phyloP scores from a whole-genome alignment of 2,329 filamentous ascomycete species.

The Trichoderma sp. region DNA sequence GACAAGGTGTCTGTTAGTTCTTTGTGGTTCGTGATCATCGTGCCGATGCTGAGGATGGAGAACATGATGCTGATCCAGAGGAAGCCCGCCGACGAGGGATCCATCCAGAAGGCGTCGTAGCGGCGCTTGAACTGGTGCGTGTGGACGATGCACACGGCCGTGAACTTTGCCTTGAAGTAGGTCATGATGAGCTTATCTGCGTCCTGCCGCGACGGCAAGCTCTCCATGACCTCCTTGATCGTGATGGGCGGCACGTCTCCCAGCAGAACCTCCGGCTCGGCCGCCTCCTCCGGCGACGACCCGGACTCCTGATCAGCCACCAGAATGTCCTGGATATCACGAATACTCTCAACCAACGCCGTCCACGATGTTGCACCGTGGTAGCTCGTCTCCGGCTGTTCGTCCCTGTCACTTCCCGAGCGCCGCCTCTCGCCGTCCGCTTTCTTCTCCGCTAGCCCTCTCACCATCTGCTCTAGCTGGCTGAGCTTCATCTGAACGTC shows the following conservation, averaged over 20 bases:
- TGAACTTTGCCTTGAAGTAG: slow-evolving; percentile 42
- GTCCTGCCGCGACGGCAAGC: slow-evolving; percentile 37
- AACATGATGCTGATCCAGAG: slow-evolving; percentile 52
- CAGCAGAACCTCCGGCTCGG: slow-evolving; percentile 36
- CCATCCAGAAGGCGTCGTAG: slow-evolving; percentile 48
- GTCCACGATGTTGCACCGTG: slow-evolving; percentile 42
- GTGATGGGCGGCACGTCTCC: slow-evolving; percentile 29
- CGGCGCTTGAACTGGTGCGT: slow-evolving; percentile 45
- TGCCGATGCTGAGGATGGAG: slow-evolving; percentile 44
- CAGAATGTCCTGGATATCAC: slow-evolving; percentile 40
- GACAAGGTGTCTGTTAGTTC: slow-evolving; percentile 16
- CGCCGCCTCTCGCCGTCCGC: not conserved
- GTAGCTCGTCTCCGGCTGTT: slow-evolving; percentile 25
- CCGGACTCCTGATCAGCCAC: slow-evolving; percentile 23
- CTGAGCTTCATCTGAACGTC: slow-evolving; percentile 41
- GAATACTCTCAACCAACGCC: slow-evolving; percentile 42
- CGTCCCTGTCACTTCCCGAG: not conserved
- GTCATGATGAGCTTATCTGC: slow-evolving; percentile 36
- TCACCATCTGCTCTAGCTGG: slow-evolving; percentile 42
- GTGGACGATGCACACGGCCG: slow-evolving; percentile 40
- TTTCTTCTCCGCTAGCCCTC: slow-evolving; percentile 30
- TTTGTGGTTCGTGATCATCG: slow-evolving; percentile 35
- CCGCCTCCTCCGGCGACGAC: slow-evolving; percentile 5
- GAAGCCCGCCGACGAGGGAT: slow-evolving; percentile 38
- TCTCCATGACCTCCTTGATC: slow-evolving; percentile 32